Base-by-base conservation (phyloP, 2,329 filamentous ascomycete genomes). In the Knufia fluminis region DNA sequence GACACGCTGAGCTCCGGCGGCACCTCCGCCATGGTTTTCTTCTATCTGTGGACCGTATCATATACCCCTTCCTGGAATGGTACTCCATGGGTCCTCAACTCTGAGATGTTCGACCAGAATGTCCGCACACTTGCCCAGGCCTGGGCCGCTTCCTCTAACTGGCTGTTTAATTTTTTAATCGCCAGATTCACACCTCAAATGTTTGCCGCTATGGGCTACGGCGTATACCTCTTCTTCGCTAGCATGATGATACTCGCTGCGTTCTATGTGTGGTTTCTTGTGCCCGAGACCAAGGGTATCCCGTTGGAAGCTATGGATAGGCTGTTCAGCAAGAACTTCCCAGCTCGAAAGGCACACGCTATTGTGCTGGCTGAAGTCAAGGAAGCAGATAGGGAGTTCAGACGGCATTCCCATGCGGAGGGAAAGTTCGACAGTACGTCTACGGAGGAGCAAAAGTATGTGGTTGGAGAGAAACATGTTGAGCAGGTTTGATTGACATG, bases 1-100 rank as follows among this genome's bases (percentile, higher is more conserved):
- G 60, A 60, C 4, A 62, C 56, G 7, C 69, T 72, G 48, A 67
- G 61, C 23, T 63, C 58, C 39, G 75, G 71, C 16, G 79, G 79
- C 12, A 77, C 80, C 48, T 76, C 77, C 0, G 79, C 80, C 28
- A 73, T 84, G 56, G 53, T 52, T 64, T 85, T 86, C 71, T 85
- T 86, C 69, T 86, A 86, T 60, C 71, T 86, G 0, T 86, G 80
- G 79, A 85, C 83, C 0, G 78, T 75, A 0, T 81, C 82, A 64
- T 89, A 88, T 67, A 85, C 81, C 0, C 82, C 78, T 0, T 76
- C 77, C 0, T 86, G 82, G 82, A 85, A 85, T 61, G 82, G 82
- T 1, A 85, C 81, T 0, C 84, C 83, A 0, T 89, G 85, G 85
- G 82, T 89, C 19, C 46, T 60, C 23, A 60, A 59, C 52, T 57